Percentiles rank a stretch among this genome's conserved stretches.
Conservation (phyloP, 1,139 yeast species). For the Williopsis jadinii region DNA sequence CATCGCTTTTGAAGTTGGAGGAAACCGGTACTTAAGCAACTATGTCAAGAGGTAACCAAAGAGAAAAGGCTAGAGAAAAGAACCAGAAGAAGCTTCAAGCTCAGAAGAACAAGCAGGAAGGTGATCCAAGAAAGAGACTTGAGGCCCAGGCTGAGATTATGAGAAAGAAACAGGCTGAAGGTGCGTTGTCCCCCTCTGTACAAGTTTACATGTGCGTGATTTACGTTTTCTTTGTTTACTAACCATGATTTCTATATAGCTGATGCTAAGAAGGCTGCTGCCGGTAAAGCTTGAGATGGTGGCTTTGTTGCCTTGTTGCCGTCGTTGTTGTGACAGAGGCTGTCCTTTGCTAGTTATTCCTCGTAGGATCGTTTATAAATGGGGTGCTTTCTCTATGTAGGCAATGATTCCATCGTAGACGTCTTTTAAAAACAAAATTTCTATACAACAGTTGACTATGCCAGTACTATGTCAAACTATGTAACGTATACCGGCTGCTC, state of each 20-base stretch:
- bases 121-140: conserved; percentile 80
- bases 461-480: too few species aligned
- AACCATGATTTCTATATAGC: conserved; percentile 28
- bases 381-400: too few species aligned
- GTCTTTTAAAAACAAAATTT: too few species aligned
- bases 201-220: not conserved
- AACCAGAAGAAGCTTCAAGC: conserved; percentile 67
- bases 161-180: conserved; percentile 81
- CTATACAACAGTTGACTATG: too few species aligned
- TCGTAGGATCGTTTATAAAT: too few species aligned
- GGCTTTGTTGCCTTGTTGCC: not conserved
- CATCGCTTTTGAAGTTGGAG: too few species aligned
- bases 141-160: conserved; percentile 83
- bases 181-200: conserved; percentile 34
- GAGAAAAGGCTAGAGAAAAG: conserved; percentile 90
- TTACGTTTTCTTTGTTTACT: too few species aligned
- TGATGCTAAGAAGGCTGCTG: conserved; percentile 55
- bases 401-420: too few species aligned
- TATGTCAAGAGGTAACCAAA: conserved; percentile 96
- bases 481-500: too few species aligned
- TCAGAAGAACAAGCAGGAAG: conserved; percentile 61
- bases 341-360: too few species aligned
- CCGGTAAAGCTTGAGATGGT: conserved; percentile 1
- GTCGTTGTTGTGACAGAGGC: not conserved
- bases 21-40: not conserved